Conservation (phyloP, 805 yeast species). For the Pichia thaimueangensis region DNA sequence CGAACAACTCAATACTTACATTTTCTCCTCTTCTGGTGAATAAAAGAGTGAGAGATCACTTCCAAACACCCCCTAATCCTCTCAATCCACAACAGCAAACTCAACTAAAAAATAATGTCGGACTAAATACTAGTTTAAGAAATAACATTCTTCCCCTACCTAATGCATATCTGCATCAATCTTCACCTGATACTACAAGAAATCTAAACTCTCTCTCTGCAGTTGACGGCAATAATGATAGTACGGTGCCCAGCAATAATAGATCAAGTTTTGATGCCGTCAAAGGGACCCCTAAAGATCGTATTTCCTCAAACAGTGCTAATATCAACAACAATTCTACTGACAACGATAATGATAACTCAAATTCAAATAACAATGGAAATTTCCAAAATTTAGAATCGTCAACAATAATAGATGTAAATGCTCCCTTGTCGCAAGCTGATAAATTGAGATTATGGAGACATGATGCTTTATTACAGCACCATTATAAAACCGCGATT, state of each 20-base stretch:
- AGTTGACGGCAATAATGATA: slow-evolving; percentile 1
- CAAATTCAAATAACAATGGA: neutral
- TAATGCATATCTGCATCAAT: slow-evolving; percentile 12
- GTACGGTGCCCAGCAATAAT: neutral
- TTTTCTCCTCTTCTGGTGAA: slow-evolving; percentile 59
- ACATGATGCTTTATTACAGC: slow-evolving; percentile 88
- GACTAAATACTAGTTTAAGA: no score
- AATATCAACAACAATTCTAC: neutral
- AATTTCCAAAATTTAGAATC: slow-evolving; percentile 5
- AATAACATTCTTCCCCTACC: slow-evolving; percentile 11
- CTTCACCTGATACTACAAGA: slow-evolving; percentile 12
- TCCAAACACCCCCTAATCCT: slow-evolving; percentile 31
- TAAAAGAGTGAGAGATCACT: slow-evolving; percentile 27
- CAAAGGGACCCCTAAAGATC: neutral
- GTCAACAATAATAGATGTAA: slow-evolving; percentile 17
- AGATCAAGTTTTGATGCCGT: neutral
- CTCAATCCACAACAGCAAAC: neutral
- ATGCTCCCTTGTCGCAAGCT: slow-evolving; percentile 60
- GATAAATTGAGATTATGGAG: slow-evolving; percentile 88
- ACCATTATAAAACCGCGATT: slow-evolving; percentile 83
- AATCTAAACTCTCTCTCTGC: neutral
- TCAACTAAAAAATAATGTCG: no score
- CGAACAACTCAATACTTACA: slow-evolving; percentile 66
- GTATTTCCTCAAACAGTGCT: no score
- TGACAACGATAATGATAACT: neutral